A percentile compares a stretch with the other conserved stretches of the same genome.
These are phyloP conservation scores for Psilocybe subaeruginosa DNA, from an alignment of 768 basidiomycete species.

Conservation along the genomic window DNA sequence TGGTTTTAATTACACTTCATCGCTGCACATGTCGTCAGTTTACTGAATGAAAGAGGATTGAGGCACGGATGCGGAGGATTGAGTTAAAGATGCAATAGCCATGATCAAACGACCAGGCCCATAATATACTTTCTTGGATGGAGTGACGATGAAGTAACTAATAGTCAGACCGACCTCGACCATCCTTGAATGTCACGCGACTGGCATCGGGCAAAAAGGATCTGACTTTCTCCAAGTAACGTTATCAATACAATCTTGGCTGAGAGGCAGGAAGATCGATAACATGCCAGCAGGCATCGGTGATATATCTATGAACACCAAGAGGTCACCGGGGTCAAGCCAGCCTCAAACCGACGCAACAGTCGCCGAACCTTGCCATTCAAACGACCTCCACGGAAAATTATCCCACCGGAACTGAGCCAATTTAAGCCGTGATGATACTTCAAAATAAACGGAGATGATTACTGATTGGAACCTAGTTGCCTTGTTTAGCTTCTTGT, in stretches of 20 bases:
- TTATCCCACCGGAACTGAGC: slow-evolving; percentile 23
- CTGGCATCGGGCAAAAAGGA: slow-evolving; percentile 17
- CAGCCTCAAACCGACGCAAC: slow-evolving; percentile 2
- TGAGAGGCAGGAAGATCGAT: slow-evolving; percentile 21
- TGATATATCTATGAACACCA: slow-evolving; percentile 9
- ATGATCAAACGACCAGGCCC: slow-evolving; percentile 18
- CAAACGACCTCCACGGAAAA: slow-evolving; percentile 33
- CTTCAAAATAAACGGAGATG: slow-evolving; percentile 9
- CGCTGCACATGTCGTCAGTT: slow-evolving; percentile 49
- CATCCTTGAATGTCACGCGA: slow-evolving; percentile 35
- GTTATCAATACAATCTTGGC: slow-evolving; percentile 23
- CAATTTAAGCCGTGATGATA: slow-evolving; percentile 3
- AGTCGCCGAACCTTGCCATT: not conserved
- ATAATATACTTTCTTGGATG: slow-evolving; percentile 30
- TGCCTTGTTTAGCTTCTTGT: slow-evolving; percentile 18
- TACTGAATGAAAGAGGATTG: slow-evolving; percentile 7
- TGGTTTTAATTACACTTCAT: slow-evolving; percentile 51
- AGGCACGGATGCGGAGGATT: slow-evolving; percentile 10
- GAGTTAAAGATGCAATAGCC: slow-evolving; percentile 19
- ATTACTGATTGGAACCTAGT: slow-evolving; percentile 19
- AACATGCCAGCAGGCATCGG: slow-evolving; percentile 19
- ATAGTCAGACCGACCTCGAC: slow-evolving; percentile 19
- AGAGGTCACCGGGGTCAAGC: slow-evolving; percentile 10
- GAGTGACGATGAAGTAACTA: slow-evolving; percentile 24
- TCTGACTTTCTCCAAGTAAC: slow-evolving; percentile 22